phyloP scores from a whole-genome alignment of 176 grass and related monocot species.

The Carex parvula region DNA sequence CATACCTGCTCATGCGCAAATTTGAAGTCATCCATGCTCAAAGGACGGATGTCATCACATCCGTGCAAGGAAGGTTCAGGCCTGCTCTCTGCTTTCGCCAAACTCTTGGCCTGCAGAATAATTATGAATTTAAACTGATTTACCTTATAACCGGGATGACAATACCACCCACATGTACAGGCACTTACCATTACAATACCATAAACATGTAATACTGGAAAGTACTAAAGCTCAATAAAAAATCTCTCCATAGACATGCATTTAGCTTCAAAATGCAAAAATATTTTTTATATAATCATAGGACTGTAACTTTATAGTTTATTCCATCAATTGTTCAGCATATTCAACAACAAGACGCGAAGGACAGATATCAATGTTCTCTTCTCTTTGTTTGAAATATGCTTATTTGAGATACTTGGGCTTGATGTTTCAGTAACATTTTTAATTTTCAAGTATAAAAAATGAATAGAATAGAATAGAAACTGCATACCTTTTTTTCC shows the following conservation, averaged over 20 bases:
- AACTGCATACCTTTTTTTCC: constrained; percentile 82
- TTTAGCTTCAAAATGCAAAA: not conserved
- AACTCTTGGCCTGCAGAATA: constrained; percentile 59
- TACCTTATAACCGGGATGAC: not conserved
- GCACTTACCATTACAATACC: not conserved
- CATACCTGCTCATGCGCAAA: constrained; percentile 95
- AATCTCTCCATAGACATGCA: not conserved
- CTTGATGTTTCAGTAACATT: not conserved
- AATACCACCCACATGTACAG: not conserved
- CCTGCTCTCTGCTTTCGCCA: constrained; percentile 56
- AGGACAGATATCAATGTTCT: not conserved
- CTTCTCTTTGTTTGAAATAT: constrained; percentile 10
- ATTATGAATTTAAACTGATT: not conserved
- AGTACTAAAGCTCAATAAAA: not conserved
- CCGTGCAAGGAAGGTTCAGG: constrained; percentile 65
- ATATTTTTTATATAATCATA: not conserved
- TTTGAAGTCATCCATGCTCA: constrained; percentile 92
- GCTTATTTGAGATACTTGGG: not conserved
- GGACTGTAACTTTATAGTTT: not conserved
- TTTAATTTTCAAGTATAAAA: not conserved
- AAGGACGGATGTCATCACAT: constrained; percentile 74
- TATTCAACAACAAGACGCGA: not conserved
- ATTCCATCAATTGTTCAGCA: not conserved
- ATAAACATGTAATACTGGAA: not conserved
- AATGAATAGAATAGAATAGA: not conserved